Evolutionary conservation across 306 rosid genomes (phyloP).

Genomic region (Cicer yamashitae): DNA sequence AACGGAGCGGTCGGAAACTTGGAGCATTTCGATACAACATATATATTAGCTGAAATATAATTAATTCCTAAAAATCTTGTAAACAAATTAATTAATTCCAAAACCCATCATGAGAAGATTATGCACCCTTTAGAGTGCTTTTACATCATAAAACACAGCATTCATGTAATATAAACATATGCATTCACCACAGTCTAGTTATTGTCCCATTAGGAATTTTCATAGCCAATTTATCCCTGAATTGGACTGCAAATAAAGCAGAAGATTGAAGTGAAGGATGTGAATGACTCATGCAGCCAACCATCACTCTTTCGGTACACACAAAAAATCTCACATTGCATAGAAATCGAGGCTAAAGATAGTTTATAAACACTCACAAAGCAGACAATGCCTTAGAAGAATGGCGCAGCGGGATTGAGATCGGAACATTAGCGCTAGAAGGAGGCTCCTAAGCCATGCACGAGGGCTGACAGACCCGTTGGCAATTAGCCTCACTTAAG

Average conservation of each 20-base stretch:
- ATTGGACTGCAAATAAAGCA: constrained; percentile 5
- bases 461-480: too few species aligned
- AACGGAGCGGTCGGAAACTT: constrained; percentile 39
- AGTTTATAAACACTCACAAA: too few species aligned
- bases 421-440: too few species aligned
- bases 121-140: not conserved
- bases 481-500: too few species aligned
- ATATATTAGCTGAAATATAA: not conserved
- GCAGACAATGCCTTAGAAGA: too few species aligned
- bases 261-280: constrained; percentile 4
- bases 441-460: too few species aligned
- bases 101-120: not conserved
- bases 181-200: constrained; percentile 2
- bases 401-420: too few species aligned
- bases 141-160: not conserved
- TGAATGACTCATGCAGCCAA: not conserved
- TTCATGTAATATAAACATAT: constrained; percentile 3
- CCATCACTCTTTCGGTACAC: not conserved
- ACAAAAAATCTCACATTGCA: too few species aligned
- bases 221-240: constrained; percentile 1
- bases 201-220: not conserved
- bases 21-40: constrained; percentile 17
- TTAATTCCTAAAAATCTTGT: not conserved
- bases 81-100: not conserved
- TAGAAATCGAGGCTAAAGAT: too few species aligned